Evolutionary conservation across 208 protist genomes (phyloP).

Genomic region (Crithidia bombi): DNA sequence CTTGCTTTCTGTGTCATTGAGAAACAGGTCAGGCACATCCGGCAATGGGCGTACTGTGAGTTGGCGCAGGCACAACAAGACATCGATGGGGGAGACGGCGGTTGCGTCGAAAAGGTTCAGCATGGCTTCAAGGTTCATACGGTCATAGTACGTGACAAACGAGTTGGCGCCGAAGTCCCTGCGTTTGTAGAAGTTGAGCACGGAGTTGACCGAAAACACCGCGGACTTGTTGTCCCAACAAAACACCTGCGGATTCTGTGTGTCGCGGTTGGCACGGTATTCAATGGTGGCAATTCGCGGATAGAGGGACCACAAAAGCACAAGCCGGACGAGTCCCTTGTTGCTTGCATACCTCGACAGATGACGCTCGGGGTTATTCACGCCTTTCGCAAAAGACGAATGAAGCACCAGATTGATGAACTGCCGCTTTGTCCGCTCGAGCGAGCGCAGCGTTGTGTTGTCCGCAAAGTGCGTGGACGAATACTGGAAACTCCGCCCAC

Average conservation of each 20-base stretch:
- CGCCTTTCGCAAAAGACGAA: constrained; percentile 61
- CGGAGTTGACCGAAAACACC: constrained; percentile 53
- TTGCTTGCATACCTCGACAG: constrained; percentile 76
- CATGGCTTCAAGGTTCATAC: constrained; percentile 78
- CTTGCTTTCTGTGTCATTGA: constrained; percentile 65
- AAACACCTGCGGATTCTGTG: constrained; percentile 55
- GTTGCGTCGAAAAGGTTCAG: constrained; percentile 83
- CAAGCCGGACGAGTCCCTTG: constrained; percentile 71
- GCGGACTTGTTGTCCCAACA: constrained; percentile 87
- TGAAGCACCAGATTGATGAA: constrained; percentile 70
- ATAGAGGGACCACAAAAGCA: constrained; percentile 82
- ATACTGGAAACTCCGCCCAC: constrained; percentile 62
- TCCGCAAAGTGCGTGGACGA: constrained; percentile 76
- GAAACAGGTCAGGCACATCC: constrained; percentile 55
- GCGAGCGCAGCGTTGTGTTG: constrained; percentile 65
- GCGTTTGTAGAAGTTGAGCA: constrained; percentile 50
- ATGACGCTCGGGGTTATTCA: constrained; percentile 43
- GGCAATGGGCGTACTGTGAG: constrained; percentile 62
- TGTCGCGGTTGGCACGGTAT: constrained; percentile 60
- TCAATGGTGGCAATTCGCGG: constrained; percentile 79
- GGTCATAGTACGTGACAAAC: constrained; percentile 83
- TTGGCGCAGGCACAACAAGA: constrained; percentile 74
- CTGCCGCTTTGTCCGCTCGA: constrained; percentile 85
- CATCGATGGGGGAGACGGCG: constrained; percentile 68
- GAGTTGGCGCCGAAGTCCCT: constrained; percentile 44